Base-by-base conservation (phyloP, 2,329 filamentous ascomycete species). In the Bipolaris victoriae region DNA sequence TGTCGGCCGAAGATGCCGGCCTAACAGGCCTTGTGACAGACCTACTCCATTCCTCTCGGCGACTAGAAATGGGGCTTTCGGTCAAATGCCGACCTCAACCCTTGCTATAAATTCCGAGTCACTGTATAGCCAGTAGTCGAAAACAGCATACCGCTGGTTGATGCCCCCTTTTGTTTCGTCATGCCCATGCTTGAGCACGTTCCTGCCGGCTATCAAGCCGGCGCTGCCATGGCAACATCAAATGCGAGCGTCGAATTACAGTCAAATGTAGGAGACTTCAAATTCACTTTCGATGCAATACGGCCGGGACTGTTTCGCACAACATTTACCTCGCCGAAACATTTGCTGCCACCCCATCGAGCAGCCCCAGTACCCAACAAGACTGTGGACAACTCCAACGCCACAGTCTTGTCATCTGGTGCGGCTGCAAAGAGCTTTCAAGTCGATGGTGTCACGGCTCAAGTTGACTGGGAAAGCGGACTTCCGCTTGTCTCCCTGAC, bases 241-340 rank as follows among this genome's bases (percentile, higher is more conserved):
- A 36, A 58, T 62, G 45, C 61, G 68, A 5, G 68, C 0, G 63
- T 85, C 5, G 67, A 77, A 41, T 76, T 86, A 33, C 73, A 74
- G 41, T 82, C 80, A 5, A 75, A 78, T 35, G 67, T 71, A 7
- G 73, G 80, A 1, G 75, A 70, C 24, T 79, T 86, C 57, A 73
- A 81, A 15, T 91, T 90, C 69, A 80, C 80, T 0, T 89, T 91
- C 60, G 85, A 90, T 68, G 80, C 84, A 0, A 65, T 91, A 29
- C 81, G 83, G 15, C 78, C 82, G 18, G 88, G 87, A 49, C 77
- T 90, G 15, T 91, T 90, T 75, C 80, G 88, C 40, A 89, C 88
- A 1, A 88, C 86, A 0, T 90, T 90, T 68, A 82, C 83, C 1
- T 88, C 88, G 0, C 67, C 79, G 13, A 79, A 81, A 2, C 88